These are phyloP conservation scores for Ilex aquifolium DNA, from an alignment of 257 asterid species.

Conservation along the genomic window DNA sequence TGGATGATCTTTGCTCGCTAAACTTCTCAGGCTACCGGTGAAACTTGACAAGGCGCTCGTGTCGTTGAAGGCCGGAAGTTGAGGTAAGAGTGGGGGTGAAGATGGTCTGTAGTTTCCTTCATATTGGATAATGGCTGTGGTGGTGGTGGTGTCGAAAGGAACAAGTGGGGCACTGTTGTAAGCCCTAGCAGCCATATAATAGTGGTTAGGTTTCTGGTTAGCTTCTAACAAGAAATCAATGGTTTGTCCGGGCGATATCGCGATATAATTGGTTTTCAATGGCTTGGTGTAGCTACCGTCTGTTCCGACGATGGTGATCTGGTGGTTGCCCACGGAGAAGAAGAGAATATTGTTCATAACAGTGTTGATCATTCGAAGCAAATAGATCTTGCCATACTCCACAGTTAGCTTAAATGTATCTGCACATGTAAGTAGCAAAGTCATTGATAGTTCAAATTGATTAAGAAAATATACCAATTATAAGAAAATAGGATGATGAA, in stretches of 20 bases:
- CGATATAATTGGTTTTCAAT: conserved; percentile 25
- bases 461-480: too few species aligned
- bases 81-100: conserved; percentile 17
- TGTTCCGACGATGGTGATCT: conserved; percentile 47
- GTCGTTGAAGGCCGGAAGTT: conserved; percentile 39
- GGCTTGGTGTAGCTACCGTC: conserved; percentile 61
- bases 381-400: conserved; percentile 30
- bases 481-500: background rate
- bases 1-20: conserved; percentile 30
- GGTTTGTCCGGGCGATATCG: conserved; percentile 49
- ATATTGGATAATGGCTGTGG: conserved; percentile 48
- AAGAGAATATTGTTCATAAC: conserved; percentile 53
- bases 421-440: conserved; percentile 3
- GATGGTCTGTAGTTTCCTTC: conserved; percentile 13
- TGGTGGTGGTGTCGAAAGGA: conserved; percentile 34
- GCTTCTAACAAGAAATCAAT: conserved; percentile 47
- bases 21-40: conserved; percentile 32
- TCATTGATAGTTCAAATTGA: background rate
- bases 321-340: conserved; percentile 45
- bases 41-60: conserved; percentile 34
- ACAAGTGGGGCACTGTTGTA: conserved; percentile 21
- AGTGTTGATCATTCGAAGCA: conserved; percentile 45
- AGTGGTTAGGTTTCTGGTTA: conserved; percentile 19
- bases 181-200: conserved; percentile 56
- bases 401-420: conserved; percentile 36